These are phyloP conservation scores for Fusarium sp. DNA, from an alignment of 2,329 filamentous ascomycete genomes.

Conservation along the genomic window DNA sequence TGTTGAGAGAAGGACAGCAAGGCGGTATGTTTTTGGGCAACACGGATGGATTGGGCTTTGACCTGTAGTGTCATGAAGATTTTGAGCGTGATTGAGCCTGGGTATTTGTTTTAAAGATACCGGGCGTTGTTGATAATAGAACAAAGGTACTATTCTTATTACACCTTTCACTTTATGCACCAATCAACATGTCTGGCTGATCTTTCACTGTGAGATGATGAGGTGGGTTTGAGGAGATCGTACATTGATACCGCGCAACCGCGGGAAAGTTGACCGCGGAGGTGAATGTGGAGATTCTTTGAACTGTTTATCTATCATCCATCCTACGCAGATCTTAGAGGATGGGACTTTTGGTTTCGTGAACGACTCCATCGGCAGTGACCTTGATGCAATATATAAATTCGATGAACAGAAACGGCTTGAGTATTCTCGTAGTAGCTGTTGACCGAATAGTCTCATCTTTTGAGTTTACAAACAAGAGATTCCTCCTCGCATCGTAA, in stretches of 20 bases:
- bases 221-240: not conserved
- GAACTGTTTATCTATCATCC: not conserved
- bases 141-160: conserved; percentile 6
- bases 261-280: conserved; percentile 25
- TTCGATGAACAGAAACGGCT: too few relatives aligned
- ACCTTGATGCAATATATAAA: not conserved
- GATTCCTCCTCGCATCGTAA: not conserved
- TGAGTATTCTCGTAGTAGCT: too few relatives aligned
- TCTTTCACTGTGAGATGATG: not conserved
- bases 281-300: not conserved
- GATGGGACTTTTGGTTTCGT: not conserved
- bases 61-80: conserved; percentile 36
- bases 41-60: conserved; percentile 55
- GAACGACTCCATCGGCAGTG: not conserved
- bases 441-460: not conserved
- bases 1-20: conserved; percentile 72
- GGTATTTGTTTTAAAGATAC: not conserved
- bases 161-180: not conserved
- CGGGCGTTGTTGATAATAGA: conserved; percentile 1
- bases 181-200: not conserved
- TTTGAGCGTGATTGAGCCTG: conserved; percentile 8
- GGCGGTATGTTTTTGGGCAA: conserved; percentile 54
- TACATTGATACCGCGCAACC: conserved; percentile 2
- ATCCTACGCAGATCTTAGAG: not conserved
- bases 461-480: too few relatives aligned